Evolutionary conservation across 2,329 filamentous ascomycete genomes (phyloP), one percentile per base, ranked within the genome.

Genomic region (Fusarium sp.): DNA sequence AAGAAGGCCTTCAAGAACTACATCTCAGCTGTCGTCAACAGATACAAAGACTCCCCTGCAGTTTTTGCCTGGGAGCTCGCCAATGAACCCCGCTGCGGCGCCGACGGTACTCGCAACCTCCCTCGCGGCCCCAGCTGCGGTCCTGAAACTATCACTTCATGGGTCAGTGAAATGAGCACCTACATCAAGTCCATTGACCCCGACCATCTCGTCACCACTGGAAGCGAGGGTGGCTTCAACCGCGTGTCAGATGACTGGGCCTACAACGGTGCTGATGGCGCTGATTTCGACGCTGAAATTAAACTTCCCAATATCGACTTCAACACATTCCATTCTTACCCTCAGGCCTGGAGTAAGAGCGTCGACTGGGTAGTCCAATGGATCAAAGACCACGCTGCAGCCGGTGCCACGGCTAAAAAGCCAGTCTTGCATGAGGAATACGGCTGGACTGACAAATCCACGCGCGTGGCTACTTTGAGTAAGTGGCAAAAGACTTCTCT

Each of bases 1-100:
- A 86, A 86, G 70, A 76, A 80, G 5, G 84, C 83, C 1, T 88
- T 80, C 74, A 86, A 87, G 70, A 82, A 80, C 47, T 92, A 92
- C 74, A 84, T 92, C 73, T 80, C 84, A 48, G 80, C 82, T 1
- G 83, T 92, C 9, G 84, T 92, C 4, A 84, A 78, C 21, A 82
- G 89, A 13, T 92, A 91, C 78, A 84, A 81, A 44, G 80, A 83
- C 64, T 90, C 87, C 0, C 78, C 85, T 0, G 84, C 89, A 0
- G 84, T 92, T 46, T 87, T 92, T 68, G 88, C 88, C 0, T 92
- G 90, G 90, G 89, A 92, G 72, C 80, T 92, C 3, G 86, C 83
- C 58, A 92, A 92, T 69, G 90, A 92, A 63, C 82, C 83, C 21
- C 82, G 83, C 60, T 86, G 84, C 74, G 83, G 82, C 23, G 84